Evolutionary conservation across 139 green algal species (phyloP), one percentile per base, ranked within the genome.

Genomic region (Ettlia oleoabundans): DNA sequence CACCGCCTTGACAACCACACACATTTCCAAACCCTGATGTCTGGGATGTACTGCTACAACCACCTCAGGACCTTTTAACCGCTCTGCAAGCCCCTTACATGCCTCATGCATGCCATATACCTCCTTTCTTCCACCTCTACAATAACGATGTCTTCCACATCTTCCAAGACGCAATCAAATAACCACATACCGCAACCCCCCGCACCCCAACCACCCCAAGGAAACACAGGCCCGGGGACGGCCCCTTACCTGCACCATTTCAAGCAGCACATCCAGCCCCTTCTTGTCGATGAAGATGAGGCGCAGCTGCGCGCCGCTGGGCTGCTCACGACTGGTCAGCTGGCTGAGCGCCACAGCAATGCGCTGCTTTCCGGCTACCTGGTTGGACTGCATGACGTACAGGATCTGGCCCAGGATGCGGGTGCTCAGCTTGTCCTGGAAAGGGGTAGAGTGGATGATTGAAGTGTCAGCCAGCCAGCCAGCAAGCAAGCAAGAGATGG

Each of bases 221-320:
- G 13, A 58, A 10, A n/a, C 55, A 65, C 55, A 32, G n/a, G n/a
- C n/a, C n/a, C n/a, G 55, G 21, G 55, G 5, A 22, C 30, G 6
- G 13, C 38, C 13, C 19, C 26, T 41, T 64, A 85, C 86, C 83
- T 85, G 86, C 83, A 98, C 72, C 85, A 98, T 91, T 72, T 95
- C 88, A 66, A 98, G 82, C 80, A 99, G 88, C 38, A 98, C 86
- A 28, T 98, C 90, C 74, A 98, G 83, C 33, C 93, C 96, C 19
- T 86, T 79, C 40, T 90, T 82, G 51, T 97, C 89, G 0, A 96
- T 76, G 82, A 98, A 97, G 18, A 96, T 93, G 65, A 55, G 64
- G 37, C 89, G 89, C 75, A 98, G 80, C 53, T 97, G 83, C 22
- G 90, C 82, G 3, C 84, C 84, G 53, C 47, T 66, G 51, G 79